phyloP scores from a whole-genome alignment of 164 flowering plant species.

The Piper longum region DNA sequence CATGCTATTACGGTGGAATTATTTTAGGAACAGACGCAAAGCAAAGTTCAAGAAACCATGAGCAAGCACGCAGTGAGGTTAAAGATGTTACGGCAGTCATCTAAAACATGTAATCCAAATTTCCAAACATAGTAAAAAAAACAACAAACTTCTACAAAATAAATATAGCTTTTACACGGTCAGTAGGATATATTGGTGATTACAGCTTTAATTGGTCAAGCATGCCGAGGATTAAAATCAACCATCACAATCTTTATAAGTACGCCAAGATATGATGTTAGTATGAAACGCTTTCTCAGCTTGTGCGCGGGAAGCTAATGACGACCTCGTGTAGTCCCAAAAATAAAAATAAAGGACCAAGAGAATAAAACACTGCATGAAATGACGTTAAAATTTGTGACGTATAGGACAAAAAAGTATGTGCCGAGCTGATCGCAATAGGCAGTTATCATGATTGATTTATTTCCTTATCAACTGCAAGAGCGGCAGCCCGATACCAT shows the following conservation, averaged over 20 bases:
- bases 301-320: constrained; percentile 48
- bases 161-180: not conserved
- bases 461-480: constrained; percentile 42
- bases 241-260: not conserved
- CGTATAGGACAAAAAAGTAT: not conserved
- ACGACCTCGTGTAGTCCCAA: not conserved
- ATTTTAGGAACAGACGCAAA: no score
- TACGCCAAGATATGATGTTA: constrained; percentile 1
- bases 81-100: not conserved
- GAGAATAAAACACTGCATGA: constrained; percentile 6
- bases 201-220: not conserved
- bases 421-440: not conserved
- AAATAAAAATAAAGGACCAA: not conserved
- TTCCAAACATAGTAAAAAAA: not conserved
- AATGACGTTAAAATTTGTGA: constrained; percentile 7
- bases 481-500: constrained; percentile 91
- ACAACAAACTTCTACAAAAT: not conserved
- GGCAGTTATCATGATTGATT: constrained; percentile 11
- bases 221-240: not conserved
- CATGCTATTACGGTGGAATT: no score
- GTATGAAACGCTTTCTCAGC: constrained; percentile 29
- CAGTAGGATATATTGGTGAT: not conserved
- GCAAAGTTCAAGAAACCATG: not conserved
- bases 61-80: not conserved
- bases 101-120: not conserved